A percentile compares a stretch with the other conserved stretches of the same genome.
phyloP scores from a whole-genome alignment of 208 protist species.

The Kentomonas sorsogonicus region DNA sequence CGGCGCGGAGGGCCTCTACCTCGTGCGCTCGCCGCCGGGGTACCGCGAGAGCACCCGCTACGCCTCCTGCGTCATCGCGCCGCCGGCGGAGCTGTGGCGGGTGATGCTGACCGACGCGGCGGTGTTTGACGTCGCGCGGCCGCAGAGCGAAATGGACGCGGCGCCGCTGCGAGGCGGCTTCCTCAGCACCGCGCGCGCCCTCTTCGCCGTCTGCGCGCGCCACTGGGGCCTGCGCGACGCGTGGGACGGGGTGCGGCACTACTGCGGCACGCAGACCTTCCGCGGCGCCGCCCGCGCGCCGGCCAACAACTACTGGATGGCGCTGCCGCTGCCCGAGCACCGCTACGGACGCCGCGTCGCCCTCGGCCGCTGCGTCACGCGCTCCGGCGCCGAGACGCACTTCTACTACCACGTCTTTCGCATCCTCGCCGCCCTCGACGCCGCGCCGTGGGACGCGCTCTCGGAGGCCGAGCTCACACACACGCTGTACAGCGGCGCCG shows the following conservation, averaged over 20 bases:
- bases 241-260: constrained; percentile 57
- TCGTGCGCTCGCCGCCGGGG: constrained; percentile 43
- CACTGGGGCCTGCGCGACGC: too few relatives aligned
- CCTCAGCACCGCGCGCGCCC: not conserved
- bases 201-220: constrained; percentile 25
- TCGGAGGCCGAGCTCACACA: constrained; percentile 1
- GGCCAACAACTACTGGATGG: constrained; percentile 71
- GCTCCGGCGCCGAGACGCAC: constrained; percentile 38
- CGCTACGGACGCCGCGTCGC: constrained; percentile 39
- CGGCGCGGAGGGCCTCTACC: constrained; percentile 5
- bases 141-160: constrained; percentile 10
- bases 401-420: constrained; percentile 62
- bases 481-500: constrained; percentile 16
- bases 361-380: constrained; percentile 44
- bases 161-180: not conserved
- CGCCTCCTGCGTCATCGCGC: constrained; percentile 22
- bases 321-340: constrained; percentile 36
- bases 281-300: constrained; percentile 9
- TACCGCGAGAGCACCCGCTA: constrained; percentile 33
- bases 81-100: constrained; percentile 42
- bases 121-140: constrained; percentile 47
- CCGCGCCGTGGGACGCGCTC: constrained; percentile 39
- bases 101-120: constrained; percentile 41
- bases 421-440: constrained; percentile 30
- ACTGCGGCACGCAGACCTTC: constrained; percentile 42